Evolutionary conservation across 345 rosid species (phyloP), one percentile per base, ranked within the genome.

Genomic region (Ceriops tagal): DNA sequence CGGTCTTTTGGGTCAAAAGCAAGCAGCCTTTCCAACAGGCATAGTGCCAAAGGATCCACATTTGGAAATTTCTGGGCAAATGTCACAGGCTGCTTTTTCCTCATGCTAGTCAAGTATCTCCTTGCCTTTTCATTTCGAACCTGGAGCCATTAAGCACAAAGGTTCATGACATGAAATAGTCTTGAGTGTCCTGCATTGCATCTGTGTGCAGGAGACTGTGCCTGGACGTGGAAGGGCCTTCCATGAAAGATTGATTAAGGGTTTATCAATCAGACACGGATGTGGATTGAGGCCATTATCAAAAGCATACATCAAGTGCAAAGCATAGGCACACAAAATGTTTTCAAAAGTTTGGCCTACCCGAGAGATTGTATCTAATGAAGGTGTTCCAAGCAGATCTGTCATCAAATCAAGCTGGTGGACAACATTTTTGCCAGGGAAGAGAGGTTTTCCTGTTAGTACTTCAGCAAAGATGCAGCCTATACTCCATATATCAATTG

Each of bases 381-480:
- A 86, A 69, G 98, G 97, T 34, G 97, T 93, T 58, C 98, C 98
- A 21, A 93, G 96, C 65, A 93, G 83, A 83, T 93, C 98, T 10
- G 98, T 93, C 91, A 93, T 93, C 67, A 93, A 83, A 79, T 93
- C 98, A 61, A 93, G 83, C 84, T 91, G 98, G 73, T 91, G 98
- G 70, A 89, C 96, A n/a, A 91, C 97, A 76, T 93, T 91, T 79
- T 93, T 93, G 20, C 98, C 97, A 68, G 98, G 97, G 81, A 91
- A 93, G 64, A 93, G 82, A 15, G 97, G 98, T 68, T 84, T 89
- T 68, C 98, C 97, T 15, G 84, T 86, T 73, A 91, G 77, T 58
- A 93, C 96, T 73, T 93, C 98, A 21, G 96, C 98, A 70, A 93
- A 93, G 77, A 93, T 93, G 85, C 97, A 91, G 65, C 98, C 97